Evolutionary conservation across 306 rosid genomes (phyloP), one percentile per base, ranked within the genome.

Genomic region (Vigna angularis): DNA sequence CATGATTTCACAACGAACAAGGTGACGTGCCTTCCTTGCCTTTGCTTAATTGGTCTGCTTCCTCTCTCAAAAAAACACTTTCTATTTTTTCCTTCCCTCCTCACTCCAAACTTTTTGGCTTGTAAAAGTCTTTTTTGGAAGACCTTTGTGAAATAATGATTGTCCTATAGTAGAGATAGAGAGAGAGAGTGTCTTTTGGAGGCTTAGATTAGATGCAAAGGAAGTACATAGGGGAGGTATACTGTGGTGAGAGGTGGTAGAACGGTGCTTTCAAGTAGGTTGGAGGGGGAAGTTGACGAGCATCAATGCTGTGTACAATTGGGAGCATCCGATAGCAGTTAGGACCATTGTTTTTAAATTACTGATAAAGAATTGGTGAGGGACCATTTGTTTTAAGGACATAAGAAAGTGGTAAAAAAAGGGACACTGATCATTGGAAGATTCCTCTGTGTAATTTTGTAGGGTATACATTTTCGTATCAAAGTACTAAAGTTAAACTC

Each of bases 201-300:
- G 84, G 79, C 75, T 42, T 42, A 9, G 47, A 42, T 81, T 77
- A 17, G 80, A 72, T 47, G 80, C 40, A 88, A 68, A 85, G 86
- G 48, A 58, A 52, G 77, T 83, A 75, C 75, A 16, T 1, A 36
- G 36, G 70, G 47, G 42, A 65, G 24, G 2, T 18, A 30, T 14
- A 73, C 28, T 22, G 67, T 63, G 78, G 77, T 45, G 70, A n/a
- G 51, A 45, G 83, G 79, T 79, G 51, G 82, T 78, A 66, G 70
- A 57, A 83, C 67, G 78, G 86, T 66, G 91, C 90, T 90, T 76
- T 85, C 88, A 79, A 83, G 83, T 66, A 66, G 74, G 85, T 57
- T 53, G 75, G 88, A 65, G 20, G 72, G 64, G 85, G 73, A 64
- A 70, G 80, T 72, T 84, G 88, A 76, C 73, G 78, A 73, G 40